phyloP scores from a whole-genome alignment of 371 early-diverging fungal genomes.

The Coemansia sp. region DNA sequence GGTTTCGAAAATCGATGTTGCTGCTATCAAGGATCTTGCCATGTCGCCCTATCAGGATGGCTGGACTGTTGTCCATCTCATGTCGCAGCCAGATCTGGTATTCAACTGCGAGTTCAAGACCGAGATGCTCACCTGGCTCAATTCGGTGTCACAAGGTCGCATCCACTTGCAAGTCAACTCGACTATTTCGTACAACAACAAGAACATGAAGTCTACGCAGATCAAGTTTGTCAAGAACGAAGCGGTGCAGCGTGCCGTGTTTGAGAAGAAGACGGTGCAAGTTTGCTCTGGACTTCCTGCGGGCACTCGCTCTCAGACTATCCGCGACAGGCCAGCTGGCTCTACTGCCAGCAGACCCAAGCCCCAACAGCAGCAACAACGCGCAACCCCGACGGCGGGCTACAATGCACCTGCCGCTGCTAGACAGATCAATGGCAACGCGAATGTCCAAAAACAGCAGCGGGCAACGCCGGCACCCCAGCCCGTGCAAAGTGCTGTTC shows the following conservation, averaged over 20 bases:
- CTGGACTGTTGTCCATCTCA: constrained; percentile 75
- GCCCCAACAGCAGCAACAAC: constrained; percentile 1
- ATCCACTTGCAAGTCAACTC: constrained; percentile 60
- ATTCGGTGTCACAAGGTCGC: constrained; percentile 58
- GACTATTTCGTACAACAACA: constrained; percentile 70
- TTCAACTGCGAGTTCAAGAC: constrained; percentile 75
- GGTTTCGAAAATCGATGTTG: constrained; percentile 58
- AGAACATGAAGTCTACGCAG: constrained; percentile 68
- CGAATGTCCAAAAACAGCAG: constrained; percentile 15
- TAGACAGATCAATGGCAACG: constrained; percentile 13
- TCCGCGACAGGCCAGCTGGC: not conserved
- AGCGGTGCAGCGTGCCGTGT: constrained; percentile 58
- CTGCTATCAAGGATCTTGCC: constrained; percentile 58
- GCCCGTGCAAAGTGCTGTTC: constrained; percentile 1
- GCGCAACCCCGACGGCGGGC: constrained; percentile 6
- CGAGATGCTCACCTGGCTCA: constrained; percentile 71
- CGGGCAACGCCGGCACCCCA: constrained; percentile 3
- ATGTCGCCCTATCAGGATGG: constrained; percentile 77
- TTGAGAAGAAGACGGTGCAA: constrained; percentile 75
- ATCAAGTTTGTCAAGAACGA: constrained; percentile 82
- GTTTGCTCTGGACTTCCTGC: constrained; percentile 70
- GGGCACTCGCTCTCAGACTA: constrained; percentile 52
- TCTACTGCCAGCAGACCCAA: not conserved
- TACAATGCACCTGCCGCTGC: not conserved
- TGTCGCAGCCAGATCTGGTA: constrained; percentile 64